Percentiles rank a stretch among this genome's conserved stretches.
phyloP scores from a whole-genome alignment of 108 stramenopile genomes.

The Fistulifera solaris region DNA sequence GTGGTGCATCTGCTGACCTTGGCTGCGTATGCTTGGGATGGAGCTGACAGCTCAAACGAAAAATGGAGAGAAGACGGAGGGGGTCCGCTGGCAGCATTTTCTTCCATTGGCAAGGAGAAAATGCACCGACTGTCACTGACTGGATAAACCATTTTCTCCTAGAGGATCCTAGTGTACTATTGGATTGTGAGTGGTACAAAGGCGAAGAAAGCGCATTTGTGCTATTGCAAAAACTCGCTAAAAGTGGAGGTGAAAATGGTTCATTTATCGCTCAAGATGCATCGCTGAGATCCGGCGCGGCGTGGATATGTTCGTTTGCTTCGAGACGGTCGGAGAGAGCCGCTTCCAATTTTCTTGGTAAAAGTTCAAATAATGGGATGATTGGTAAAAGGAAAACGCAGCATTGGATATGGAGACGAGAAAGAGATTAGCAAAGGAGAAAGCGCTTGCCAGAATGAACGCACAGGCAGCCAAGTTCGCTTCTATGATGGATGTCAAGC shows the following conservation, averaged over 20 bases:
- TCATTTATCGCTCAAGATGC: conserved; percentile 61
- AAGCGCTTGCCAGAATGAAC: conserved; percentile 59
- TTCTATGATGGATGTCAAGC: conserved; percentile 34
- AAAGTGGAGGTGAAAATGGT: conserved; percentile 31
- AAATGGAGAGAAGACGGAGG: conserved; percentile 46
- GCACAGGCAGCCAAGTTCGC: conserved; percentile 73
- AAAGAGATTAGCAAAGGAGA: conserved; percentile 53
- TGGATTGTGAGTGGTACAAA: conserved; percentile 50
- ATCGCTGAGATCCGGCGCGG: conserved; percentile 58
- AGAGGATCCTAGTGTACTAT: conserved; percentile 33
- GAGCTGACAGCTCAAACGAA: conserved; percentile 19
- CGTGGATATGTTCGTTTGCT: conserved; percentile 67
- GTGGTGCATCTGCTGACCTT: conserved; percentile 73
- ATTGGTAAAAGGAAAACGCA: conserved; percentile 6
- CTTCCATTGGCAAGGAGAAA: conserved; percentile 28
- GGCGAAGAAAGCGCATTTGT: conserved; percentile 52
- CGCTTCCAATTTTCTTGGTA: conserved; percentile 7
- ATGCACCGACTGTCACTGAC: conserved; percentile 42
- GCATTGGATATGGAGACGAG: conserved; percentile 46
- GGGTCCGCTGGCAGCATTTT: conserved; percentile 58
- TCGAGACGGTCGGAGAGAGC: conserved; percentile 41
- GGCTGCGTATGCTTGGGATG: conserved; percentile 66
- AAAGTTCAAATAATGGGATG: background rate
- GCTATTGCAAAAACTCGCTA: conserved; percentile 45
- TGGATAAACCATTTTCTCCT: conserved; percentile 58